Percentiles rank a stretch among this genome's conserved stretches.
phyloP scores from a whole-genome alignment of 169 alveolate genomes.

The Plasmodium coatneyi region DNA sequence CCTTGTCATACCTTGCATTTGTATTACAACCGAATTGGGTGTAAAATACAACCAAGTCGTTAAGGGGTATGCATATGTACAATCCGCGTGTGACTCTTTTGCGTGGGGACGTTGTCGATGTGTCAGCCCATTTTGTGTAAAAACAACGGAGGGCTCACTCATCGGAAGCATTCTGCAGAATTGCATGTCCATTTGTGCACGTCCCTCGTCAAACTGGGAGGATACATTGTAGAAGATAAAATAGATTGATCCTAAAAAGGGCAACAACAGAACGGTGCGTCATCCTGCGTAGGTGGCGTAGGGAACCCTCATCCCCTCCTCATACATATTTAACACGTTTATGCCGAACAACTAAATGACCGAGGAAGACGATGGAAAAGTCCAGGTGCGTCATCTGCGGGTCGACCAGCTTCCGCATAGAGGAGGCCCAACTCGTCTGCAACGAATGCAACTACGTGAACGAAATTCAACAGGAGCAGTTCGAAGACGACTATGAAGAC shows the following conservation, averaged over 20 bases:
- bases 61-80: not conserved
- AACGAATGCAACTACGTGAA: slow-evolving; percentile 46
- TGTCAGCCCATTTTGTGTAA: not conserved
- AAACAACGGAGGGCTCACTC: not conserved
- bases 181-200: not conserved
- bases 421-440: slow-evolving; percentile 52
- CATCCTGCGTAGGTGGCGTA: not conserved
- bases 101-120: not conserved
- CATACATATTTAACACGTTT: not conserved
- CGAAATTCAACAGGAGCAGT: slow-evolving; percentile 24
- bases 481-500: slow-evolving; percentile 22
- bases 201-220: not conserved
- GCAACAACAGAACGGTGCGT: not conserved
- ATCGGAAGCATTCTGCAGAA: not conserved
- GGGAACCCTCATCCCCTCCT: not conserved
- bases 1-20: not conserved
- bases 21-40: not conserved
- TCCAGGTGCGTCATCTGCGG: slow-evolving; percentile 32
- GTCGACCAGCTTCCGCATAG: not conserved
- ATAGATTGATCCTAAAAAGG: not conserved
- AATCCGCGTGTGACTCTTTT: not conserved
- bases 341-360: not conserved
- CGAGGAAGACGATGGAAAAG: slow-evolving; percentile 3
- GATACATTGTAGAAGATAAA: not conserved
- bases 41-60: not conserved